phyloP scores from a whole-genome alignment of 495 filamentous ascomycete genomes.

The Penicillium nucicola region DNA sequence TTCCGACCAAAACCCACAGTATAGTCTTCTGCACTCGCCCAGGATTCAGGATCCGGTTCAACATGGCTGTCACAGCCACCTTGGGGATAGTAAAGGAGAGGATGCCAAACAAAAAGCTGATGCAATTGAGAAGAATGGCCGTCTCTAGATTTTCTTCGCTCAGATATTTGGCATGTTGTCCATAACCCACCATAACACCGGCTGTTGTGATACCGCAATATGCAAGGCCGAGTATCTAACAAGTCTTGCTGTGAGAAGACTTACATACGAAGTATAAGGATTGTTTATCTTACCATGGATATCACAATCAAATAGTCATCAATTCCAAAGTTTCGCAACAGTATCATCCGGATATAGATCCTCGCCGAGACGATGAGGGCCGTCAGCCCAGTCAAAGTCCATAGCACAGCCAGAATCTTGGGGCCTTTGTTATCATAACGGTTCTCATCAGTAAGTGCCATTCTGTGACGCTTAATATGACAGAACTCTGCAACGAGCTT shows the following conservation, averaged over 20 bases:
- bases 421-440: slow-evolving; percentile 33
- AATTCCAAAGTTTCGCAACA: slow-evolving; percentile 42
- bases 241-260: not conserved
- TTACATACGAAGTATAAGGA: not conserved
- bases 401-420: slow-evolving; percentile 39
- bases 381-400: slow-evolving; percentile 33
- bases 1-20: slow-evolving; percentile 15
- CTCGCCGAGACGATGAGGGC: slow-evolving; percentile 33
- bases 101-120: slow-evolving; percentile 25
- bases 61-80: slow-evolving; percentile 25
- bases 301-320: slow-evolving; percentile 51
- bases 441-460: slow-evolving; percentile 6
- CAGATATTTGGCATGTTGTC: slow-evolving; percentile 15
- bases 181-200: slow-evolving; percentile 15
- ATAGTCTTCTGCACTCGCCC: slow-evolving; percentile 13
- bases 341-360: slow-evolving; percentile 42
- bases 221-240: slow-evolving; percentile 14
- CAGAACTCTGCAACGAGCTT: not conserved
- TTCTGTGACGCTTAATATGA: not conserved
- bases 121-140: slow-evolving; percentile 19
- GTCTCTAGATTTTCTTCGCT: slow-evolving; percentile 6
- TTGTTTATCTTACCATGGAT: slow-evolving; percentile 30
- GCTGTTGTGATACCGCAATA: slow-evolving; percentile 20
- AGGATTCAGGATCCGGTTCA: slow-evolving; percentile 26
- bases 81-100: slow-evolving; percentile 28